Evolutionary conservation across 371 early-diverging fungal species (phyloP), one percentile per base, ranked within the genome.

Genomic region (Rhizopus stolonifer): DNA sequence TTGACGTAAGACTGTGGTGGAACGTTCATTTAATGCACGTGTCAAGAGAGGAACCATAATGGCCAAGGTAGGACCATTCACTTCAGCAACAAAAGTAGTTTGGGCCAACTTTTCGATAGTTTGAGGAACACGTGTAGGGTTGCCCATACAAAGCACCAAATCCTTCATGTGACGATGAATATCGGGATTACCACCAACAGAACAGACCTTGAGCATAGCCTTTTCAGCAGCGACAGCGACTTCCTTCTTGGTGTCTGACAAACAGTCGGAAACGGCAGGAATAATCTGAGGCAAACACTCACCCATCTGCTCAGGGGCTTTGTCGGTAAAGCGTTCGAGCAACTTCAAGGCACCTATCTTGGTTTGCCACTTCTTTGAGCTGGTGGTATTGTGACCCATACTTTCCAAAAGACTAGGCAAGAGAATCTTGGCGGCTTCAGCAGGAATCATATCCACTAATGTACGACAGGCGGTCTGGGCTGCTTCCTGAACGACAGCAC

Each of bases 11-110:
- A 81, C 50, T 11, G 73, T 56, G 29, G 82, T 72, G 0, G 81
- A 77, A 15, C 82, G 80, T 58, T 81, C 82, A 51, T 80, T 78
- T 45, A 85, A 49, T n/a, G 81, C 85, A 70, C 85, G 81, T 44
- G 77, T 75, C 45, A 85, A 61, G 11, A 84, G 74, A 13, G 85
- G 85, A 4, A 87, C 87, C 84, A 89, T 83, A 57, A 91, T 84
- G 59, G 91, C 89, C 29, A 91, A 77, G 15, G 88, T 83, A 19
- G 90, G 89, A 29, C 85, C 87, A 50, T 82, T 84, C 59, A 91
- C 90, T 60, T 84, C 85, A 39, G 86, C 85, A 15, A 91, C 90
- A 67, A 90, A 90, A 18, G 91, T 91, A 15, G 88, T 88, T 33
- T 82, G 80, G 1, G 88, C 83, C 18, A 91, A 70, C 57, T 87